Evolutionary conservation across 2,329 filamentous ascomycete species (phyloP).

Genomic region (Botryotinia globosa): DNA sequence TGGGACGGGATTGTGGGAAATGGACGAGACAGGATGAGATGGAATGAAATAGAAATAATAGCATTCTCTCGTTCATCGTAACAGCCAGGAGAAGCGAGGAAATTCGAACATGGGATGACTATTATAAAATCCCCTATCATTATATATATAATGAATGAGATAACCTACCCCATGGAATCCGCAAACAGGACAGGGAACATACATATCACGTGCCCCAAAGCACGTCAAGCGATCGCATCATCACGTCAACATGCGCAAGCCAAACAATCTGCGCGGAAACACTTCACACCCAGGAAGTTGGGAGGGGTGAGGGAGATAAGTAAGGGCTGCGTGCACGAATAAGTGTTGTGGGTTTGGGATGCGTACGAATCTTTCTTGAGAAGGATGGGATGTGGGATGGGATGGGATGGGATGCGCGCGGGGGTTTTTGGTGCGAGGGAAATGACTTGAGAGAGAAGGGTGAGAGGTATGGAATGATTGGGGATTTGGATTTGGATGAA

Average conservation of each 20-base stretch:
- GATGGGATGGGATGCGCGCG: background rate
- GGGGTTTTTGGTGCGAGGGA: background rate
- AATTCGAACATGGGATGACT: too few species aligned
- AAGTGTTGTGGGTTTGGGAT: background rate
- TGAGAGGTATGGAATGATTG: background rate
- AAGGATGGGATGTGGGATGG: too few species aligned
- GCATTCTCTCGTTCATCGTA: too few species aligned
- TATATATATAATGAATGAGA: too few species aligned
- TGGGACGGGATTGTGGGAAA: too few species aligned
- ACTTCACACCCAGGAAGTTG: background rate
- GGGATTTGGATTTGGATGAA: background rate
- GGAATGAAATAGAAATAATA: too few species aligned
- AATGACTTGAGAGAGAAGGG: background rate
- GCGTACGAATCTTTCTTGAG: background rate
- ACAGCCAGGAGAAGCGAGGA: too few species aligned
- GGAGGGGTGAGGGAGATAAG: too few species aligned
- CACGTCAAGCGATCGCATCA: background rate
- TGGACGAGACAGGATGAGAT: too few species aligned
- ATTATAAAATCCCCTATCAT: too few species aligned
- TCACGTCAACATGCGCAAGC: background rate
- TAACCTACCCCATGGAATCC: too few species aligned
- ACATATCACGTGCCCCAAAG: background rate
- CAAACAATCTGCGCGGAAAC: background rate
- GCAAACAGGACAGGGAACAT: too few species aligned
- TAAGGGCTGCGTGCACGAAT: background rate